Evolutionary conservation across 805 yeast genomes (phyloP).

Genomic region (Candida tibetensis): DNA sequence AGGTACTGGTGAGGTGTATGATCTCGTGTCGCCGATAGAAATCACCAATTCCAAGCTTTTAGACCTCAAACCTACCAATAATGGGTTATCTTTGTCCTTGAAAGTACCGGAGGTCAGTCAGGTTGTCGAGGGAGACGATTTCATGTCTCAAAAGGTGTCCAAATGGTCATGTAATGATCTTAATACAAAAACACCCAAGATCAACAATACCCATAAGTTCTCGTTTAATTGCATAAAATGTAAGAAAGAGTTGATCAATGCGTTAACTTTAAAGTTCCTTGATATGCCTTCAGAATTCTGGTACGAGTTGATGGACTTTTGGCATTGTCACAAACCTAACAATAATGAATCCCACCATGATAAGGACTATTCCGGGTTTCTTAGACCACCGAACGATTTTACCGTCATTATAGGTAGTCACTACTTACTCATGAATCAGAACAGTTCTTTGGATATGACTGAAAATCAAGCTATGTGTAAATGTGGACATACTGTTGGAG

Average conservation of each 20-base stretch:
- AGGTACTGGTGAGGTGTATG: neutral
- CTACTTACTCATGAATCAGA: constrained; percentile 45
- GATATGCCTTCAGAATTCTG: constrained; percentile 91
- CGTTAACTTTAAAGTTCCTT: constrained; percentile 32
- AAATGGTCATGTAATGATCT: constrained; percentile 48
- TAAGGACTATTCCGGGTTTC: constrained; percentile 35
- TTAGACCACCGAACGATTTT: constrained; percentile 41
- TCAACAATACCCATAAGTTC: constrained; percentile 22
- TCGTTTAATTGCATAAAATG: constrained; percentile 34
- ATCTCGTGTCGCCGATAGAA: neutral
- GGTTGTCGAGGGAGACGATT: neutral
- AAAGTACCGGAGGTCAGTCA: neutral
- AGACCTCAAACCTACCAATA: neutral
- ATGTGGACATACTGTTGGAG: constrained; percentile 44
- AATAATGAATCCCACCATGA: constrained; percentile 19
- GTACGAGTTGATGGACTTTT: constrained; percentile 94
- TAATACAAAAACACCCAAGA: constrained; percentile 27
- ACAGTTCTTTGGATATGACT: constrained; percentile 4
- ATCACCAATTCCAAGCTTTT: neutral
- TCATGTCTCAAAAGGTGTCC: constrained; percentile 12
- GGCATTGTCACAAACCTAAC: constrained; percentile 94
- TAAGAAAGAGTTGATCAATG: constrained; percentile 22
- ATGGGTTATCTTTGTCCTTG: constrained; percentile 1
- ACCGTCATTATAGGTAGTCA: constrained; percentile 54
- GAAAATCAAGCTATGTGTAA: constrained; percentile 27